phyloP scores from a whole-genome alignment of 2,329 filamentous ascomycete genomes.

The Penicillium rolfsii region DNA sequence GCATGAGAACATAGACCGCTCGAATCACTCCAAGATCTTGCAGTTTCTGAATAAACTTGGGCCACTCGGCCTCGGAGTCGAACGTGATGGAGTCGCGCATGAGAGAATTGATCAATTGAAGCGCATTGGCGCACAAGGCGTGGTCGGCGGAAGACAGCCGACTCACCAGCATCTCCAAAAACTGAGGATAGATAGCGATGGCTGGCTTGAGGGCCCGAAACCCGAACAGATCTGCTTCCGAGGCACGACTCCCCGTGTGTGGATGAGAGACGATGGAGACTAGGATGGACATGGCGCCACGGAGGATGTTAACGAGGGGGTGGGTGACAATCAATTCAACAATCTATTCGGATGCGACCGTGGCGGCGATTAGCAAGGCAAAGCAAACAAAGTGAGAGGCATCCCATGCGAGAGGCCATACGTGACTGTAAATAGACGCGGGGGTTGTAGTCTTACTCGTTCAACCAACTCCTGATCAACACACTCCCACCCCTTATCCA shows the following conservation, averaged over 20 bases:
- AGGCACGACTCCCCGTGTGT: slow-evolving; percentile 57
- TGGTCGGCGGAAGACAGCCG: slow-evolving; percentile 93
- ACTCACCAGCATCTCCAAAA: slow-evolving; percentile 90
- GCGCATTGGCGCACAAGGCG: slow-evolving; percentile 88
- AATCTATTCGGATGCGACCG: slow-evolving; percentile 53
- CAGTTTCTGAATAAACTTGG: slow-evolving; percentile 88
- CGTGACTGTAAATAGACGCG: not conserved
- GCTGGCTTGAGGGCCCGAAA: slow-evolving; percentile 91
- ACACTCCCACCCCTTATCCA: slow-evolving; percentile 95
- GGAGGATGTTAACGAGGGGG: slow-evolving; percentile 93
- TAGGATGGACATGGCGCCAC: slow-evolving; percentile 94
- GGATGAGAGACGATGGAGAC: slow-evolving; percentile 91
- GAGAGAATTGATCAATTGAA: slow-evolving; percentile 93
- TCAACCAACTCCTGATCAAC: slow-evolving; percentile 58
- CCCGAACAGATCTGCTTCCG: slow-evolving; percentile 70
- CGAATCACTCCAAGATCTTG: slow-evolving; percentile 93
- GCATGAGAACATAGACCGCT: slow-evolving; percentile 90
- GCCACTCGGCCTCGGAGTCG: slow-evolving; percentile 82
- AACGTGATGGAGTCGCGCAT: slow-evolving; percentile 87
- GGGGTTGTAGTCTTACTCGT: slow-evolving; percentile 53
- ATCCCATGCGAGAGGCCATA: not conserved
- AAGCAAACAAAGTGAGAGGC: not conserved
- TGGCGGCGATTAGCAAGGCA: slow-evolving; percentile 11
- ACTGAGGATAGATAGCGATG: slow-evolving; percentile 87
- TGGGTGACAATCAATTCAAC: slow-evolving; percentile 94